These are phyloP conservation scores for Naganishia friedmannii DNA, from an alignment of 768 basidiomycete species.

Conservation along the genomic window DNA sequence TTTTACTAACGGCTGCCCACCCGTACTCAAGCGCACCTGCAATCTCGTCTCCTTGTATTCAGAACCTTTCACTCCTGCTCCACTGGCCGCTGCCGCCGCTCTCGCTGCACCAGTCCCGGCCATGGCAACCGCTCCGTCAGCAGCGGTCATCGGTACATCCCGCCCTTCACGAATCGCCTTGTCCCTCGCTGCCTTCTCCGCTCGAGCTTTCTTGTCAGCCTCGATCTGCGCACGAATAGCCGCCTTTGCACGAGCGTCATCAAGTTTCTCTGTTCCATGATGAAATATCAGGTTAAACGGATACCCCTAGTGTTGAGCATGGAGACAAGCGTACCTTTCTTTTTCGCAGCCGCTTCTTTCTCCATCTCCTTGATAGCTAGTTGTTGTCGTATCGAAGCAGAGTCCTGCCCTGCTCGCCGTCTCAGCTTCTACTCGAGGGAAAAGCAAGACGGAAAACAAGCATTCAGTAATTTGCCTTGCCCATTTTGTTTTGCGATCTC, in stretches of 20 bases:
- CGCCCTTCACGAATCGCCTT: constrained; percentile 85
- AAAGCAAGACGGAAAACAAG: neutral
- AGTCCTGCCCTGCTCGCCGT: constrained; percentile 57
- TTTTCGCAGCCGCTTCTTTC: constrained; percentile 71
- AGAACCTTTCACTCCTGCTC: constrained; percentile 56
- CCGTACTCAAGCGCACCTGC: constrained; percentile 76
- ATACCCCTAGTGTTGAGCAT: neutral
- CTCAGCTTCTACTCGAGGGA: constrained; percentile 18
- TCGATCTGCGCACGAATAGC: constrained; percentile 92
- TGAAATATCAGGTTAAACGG: neutral
- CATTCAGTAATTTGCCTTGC: neutral
- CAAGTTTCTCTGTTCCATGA: constrained; percentile 65
- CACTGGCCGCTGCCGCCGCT: constrained; percentile 53
- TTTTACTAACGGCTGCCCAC: constrained; percentile 71
- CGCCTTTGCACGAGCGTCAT: constrained; percentile 78
- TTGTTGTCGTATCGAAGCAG: constrained; percentile 71
- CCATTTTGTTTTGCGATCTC: neutral
- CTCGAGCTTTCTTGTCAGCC: constrained; percentile 82
- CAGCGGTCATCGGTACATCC: constrained; percentile 52
- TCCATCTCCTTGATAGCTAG: constrained; percentile 59
- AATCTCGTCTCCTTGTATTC: constrained; percentile 84
- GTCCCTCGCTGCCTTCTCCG: constrained; percentile 81
- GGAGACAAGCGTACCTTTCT: constrained; percentile 60
- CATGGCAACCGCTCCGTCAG: constrained; percentile 51
- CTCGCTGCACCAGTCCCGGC: constrained; percentile 40